Evolutionary conservation across 768 basidiomycete genomes (phyloP).

Genomic region (Mycena chlorophos): DNA sequence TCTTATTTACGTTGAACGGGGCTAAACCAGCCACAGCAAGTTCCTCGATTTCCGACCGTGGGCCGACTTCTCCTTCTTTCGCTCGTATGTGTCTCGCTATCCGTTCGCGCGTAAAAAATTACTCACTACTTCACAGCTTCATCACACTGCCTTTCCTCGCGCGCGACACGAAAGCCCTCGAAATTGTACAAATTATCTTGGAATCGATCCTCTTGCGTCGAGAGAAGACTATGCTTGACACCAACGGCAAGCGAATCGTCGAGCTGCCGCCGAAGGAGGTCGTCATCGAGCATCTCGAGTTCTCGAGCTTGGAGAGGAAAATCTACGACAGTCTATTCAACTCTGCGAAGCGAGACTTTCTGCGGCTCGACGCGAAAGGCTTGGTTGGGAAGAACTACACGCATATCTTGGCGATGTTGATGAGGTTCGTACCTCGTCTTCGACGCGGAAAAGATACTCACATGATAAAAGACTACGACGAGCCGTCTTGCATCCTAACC

Average conservation of each 20-base stretch:
- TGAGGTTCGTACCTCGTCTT: slow-evolving; percentile 60
- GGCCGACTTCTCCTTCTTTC: slow-evolving; percentile 86
- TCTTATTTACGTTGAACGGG: neutral
- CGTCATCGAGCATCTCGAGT: slow-evolving; percentile 70
- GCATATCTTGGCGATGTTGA: slow-evolving; percentile 90
- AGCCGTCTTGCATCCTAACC: slow-evolving; percentile 86
- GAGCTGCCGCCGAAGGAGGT: slow-evolving; percentile 88
- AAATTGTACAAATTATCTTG: slow-evolving; percentile 92
- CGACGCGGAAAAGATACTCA: slow-evolving; percentile 1
- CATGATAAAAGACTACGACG: slow-evolving; percentile 66
- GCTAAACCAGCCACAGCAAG: slow-evolving; percentile 45
- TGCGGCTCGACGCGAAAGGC: slow-evolving; percentile 77
- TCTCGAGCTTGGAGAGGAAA: slow-evolving; percentile 76
- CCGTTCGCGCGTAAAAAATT: too few species aligned
- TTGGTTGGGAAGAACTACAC: slow-evolving; percentile 79
- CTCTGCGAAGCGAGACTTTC: slow-evolving; percentile 78
- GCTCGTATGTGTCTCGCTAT: slow-evolving; percentile 75
- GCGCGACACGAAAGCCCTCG: slow-evolving; percentile 88
- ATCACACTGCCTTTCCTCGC: slow-evolving; percentile 91
- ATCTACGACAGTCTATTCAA: slow-evolving; percentile 88
- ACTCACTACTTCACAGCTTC: slow-evolving; percentile 54
- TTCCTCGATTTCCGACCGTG: slow-evolving; percentile 79
- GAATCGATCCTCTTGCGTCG: slow-evolving; percentile 84
- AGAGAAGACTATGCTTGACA: slow-evolving; percentile 91
- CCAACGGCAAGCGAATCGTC: slow-evolving; percentile 83